Base-by-base conservation (phyloP, 495 filamentous ascomycete genomes). In the Neohortaea acidophila region DNA sequence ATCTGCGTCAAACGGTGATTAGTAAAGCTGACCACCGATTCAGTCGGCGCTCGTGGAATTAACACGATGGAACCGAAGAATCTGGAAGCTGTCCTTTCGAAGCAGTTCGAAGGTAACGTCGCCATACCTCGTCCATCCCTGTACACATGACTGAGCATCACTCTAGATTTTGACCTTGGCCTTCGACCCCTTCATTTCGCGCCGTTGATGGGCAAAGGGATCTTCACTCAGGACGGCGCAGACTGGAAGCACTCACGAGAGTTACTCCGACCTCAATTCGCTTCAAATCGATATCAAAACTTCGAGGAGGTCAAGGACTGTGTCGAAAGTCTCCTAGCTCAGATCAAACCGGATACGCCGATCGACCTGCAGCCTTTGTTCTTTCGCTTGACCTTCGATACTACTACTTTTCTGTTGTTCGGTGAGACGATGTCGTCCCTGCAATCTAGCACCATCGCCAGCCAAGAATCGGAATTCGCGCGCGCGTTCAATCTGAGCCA, bases 181-280 rank as follows among this genome's bases (percentile, higher is more conserved):
- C 4, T 13, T 13, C 28, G 28, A 31, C n/a, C 4, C 4, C 28
- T 26, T 34, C 31, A 33, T 12, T 67, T 75, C 29, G 51, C 51
- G 17, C 60, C 67, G 10, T 44, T 79, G 5, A 52, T 79, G 0
- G 75, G 75, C 1, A 53, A 62, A 42, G 67, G 71, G 0, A 79
- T 91, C 41, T 85, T 87, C 57, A 75, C 72, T 2, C 61, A 68
- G 2, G 81, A 87, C 57, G 82, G 81, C 0, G 52, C 59, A 2
- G 63, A 63, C 4, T 87, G 81, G 81, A 55, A 66, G 26, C 64
- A 73, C 48, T 68, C 72, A 0, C 58, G 72, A 0, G 64, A 59
- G 1, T 35, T 75, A 39, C 45, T 78, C 36, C 52, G 69, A 13
- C 71, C 73, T 4, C 63, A 68, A 27, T 75, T 75, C 59, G 9